A percentile compares a stretch with the other conserved stretches of the same genome.
These are phyloP conservation scores for Quercus rubra DNA, from an alignment of 306 rosid genomes.

Conservation along the genomic window DNA sequence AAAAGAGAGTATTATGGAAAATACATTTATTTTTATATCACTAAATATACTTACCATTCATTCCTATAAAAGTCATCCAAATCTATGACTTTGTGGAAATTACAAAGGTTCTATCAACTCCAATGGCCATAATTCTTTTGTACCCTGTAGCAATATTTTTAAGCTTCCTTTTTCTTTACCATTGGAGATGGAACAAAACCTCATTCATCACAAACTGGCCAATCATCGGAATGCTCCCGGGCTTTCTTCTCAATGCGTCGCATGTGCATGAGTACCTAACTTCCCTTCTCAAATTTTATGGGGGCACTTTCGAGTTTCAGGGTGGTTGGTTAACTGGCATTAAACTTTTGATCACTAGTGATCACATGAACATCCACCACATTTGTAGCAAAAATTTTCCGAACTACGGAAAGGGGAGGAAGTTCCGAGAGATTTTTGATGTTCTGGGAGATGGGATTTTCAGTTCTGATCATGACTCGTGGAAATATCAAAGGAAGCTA, in stretches of 20 bases:
- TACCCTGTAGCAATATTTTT: neutral
- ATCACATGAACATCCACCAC: conserved; percentile 29
- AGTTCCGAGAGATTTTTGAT: conserved; percentile 28
- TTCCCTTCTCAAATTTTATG: neutral
- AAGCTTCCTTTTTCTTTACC: neutral
- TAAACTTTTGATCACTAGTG: conserved; percentile 2
- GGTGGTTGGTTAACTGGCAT: conserved; percentile 23
- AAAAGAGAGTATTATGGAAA: too few relatives aligned
- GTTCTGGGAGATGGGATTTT: conserved; percentile 37
- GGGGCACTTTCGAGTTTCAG: conserved; percentile 11
- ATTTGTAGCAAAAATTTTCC: conserved; percentile 15
- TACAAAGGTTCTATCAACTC: too few relatives aligned
- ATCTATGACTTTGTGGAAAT: neutral
- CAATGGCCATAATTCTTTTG: conserved; percentile 1
- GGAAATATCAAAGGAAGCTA: conserved; percentile 24
- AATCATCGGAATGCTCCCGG: conserved; percentile 10
- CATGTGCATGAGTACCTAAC: conserved; percentile 1
- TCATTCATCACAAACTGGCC: neutral
- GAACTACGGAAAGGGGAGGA: conserved; percentile 25
- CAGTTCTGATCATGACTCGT: conserved; percentile 11
- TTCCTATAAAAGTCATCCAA: too few relatives aligned
- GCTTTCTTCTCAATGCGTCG: neutral
- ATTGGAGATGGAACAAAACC: neutral
- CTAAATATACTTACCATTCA: too few relatives aligned
- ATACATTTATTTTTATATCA: too few relatives aligned